Evolutionary conservation across 2,329 filamentous ascomycete species (phyloP), one percentile per base, ranked within the genome.

Genomic region (Apiospora aurea): DNA sequence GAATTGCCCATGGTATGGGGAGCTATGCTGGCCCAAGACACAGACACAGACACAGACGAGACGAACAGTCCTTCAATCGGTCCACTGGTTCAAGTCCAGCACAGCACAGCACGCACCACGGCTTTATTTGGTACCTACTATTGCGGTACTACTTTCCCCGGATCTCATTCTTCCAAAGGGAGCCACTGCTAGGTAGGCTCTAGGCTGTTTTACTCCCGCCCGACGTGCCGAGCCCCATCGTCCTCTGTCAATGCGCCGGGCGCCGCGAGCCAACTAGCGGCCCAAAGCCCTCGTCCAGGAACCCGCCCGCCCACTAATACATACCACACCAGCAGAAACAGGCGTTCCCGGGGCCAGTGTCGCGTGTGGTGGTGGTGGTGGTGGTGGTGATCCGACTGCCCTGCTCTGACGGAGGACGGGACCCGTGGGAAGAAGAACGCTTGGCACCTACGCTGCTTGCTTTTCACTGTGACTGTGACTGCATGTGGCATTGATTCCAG

Each of bases 361-460:
- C 57, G 57, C 57, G 18, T 64, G 57, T 64, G 57, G 57, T 64
- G 53, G 57, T 64, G 57, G 34, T 51, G 47, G 10, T 47, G 18
- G 10, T 47, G 18, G 46, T 7, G 18, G 46, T 41, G 57, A 24
- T 11, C 57, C 41, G 34, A 41, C 34, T 64, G 57, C 4, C 57
- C 34, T 64, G n/a, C 57, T 38, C 7, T 41, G 34, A 64, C 57
- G 29, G 57, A 64, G 29, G 18, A 64, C 57, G 34, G 57, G 6
- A 64, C 57, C 57, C 29, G 34, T 64, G 57, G 57, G 34, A 38
- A 38, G 34, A 64, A 64, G 34, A 64, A 64, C 57, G 34, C 57
- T n/a, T 64, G 29, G 57, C n/a, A 41, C 34, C 21, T 41, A n/a
- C 26, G 26, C 26, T 29, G 26, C 57, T 29, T 21, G 16, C 16